Conservation (phyloP, 352 stramenopile species). For the Phytophthora idaei region DNA sequence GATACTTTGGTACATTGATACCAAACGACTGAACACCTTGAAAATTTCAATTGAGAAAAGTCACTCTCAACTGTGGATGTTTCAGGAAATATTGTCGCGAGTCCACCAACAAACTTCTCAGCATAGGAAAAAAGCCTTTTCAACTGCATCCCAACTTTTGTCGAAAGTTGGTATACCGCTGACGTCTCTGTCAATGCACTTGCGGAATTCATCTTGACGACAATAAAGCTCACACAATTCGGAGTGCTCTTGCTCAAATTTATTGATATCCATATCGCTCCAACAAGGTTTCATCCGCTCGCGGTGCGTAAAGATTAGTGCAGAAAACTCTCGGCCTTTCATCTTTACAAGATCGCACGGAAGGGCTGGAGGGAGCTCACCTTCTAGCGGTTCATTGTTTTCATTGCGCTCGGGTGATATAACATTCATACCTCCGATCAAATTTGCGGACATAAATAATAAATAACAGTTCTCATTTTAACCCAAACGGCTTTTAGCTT, state of each 20-base stretch:
- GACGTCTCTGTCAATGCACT: not conserved
- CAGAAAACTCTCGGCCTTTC: not conserved
- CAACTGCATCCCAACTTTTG: not conserved
- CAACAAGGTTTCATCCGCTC: not conserved
- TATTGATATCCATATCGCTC: not conserved
- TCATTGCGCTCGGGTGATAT: not conserved
- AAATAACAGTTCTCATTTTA: too few species aligned
- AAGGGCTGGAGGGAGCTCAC: not conserved
- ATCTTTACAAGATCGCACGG: not conserved
- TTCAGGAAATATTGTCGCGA: not conserved
- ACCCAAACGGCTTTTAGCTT: too few species aligned
- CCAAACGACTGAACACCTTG: too few species aligned
- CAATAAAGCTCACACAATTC: not conserved
- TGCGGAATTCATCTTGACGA: not conserved
- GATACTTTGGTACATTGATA: too few species aligned
- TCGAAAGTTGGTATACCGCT: not conserved
- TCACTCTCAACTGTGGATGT: not conserved
- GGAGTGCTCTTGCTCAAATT: not conserved
- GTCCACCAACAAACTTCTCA: not conserved
- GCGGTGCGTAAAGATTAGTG: not conserved
- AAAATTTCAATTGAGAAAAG: not conserved
- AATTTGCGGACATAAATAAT: too few species aligned
- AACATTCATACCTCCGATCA: not conserved
- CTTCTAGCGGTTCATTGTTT: not conserved
- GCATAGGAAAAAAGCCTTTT: not conserved